phyloP scores from a whole-genome alignment of 305 asterid genomes.

The Rubia tinctorum region DNA sequence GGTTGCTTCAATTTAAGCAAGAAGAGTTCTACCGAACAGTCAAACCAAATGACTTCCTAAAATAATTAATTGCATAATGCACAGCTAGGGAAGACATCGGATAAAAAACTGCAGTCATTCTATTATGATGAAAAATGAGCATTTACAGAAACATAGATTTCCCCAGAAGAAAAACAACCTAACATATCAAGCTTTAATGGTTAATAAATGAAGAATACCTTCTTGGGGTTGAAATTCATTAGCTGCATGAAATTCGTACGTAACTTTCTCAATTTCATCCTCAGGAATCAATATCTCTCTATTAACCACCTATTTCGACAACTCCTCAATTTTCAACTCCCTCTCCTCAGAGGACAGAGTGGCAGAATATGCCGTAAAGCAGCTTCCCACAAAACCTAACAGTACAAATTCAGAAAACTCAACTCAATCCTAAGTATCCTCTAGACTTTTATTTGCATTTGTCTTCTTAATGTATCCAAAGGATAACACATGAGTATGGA shows the following conservation, averaged over 20 bases:
- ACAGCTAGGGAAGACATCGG: no score
- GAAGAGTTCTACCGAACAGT: no score
- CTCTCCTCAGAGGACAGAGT: conserved; percentile 32
- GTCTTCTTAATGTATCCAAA: conserved; percentile 84
- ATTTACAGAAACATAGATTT: no score
- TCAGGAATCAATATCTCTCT: conserved; percentile 22
- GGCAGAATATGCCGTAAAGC: conserved; percentile 35
- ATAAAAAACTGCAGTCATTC: no score
- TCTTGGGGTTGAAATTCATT: conserved; percentile 27
- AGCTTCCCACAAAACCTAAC: conserved; percentile 43
- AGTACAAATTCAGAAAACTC: conserved; percentile 4
- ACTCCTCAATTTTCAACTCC: conserved; percentile 38
- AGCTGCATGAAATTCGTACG: conserved; percentile 54
- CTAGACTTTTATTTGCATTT: conserved; percentile 53
- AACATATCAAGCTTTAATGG: no score
- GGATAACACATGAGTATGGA: conserved; percentile 92
- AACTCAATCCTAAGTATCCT: conserved; percentile 16
- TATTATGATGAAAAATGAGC: no score
- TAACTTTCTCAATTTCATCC: conserved; percentile 57
- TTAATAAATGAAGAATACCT: no score
- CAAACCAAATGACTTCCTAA: no score
- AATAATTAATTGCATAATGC: no score
- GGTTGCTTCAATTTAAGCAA: no score
- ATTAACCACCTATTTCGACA: conserved; percentile 24
- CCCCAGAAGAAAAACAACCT: no score